Percentiles rank a stretch among this genome's conserved stretches.
Evolutionary conservation across 495 filamentous ascomycete species (phyloP).

Genomic region (Tuber melanosporum): DNA sequence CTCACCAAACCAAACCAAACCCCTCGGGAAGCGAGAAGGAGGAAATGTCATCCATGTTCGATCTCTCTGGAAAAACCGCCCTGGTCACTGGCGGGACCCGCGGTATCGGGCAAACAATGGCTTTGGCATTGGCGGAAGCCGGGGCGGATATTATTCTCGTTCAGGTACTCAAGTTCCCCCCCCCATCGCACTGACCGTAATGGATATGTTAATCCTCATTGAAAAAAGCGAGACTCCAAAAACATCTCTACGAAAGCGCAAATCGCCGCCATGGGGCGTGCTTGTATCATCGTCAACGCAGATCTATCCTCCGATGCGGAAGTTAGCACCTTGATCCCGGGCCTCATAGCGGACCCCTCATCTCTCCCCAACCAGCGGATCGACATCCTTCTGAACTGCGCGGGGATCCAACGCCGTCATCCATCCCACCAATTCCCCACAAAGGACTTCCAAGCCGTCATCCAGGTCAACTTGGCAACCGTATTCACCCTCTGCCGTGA

Average conservation of each 20-base stretch:
- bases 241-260: conserved; percentile 58
- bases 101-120: conserved; percentile 81
- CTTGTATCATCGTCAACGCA: conserved; percentile 60
- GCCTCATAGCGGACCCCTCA: conserved; percentile 52
- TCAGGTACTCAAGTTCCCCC: conserved; percentile 47
- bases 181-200: not conserved
- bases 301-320: conserved; percentile 61
- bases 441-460: conserved; percentile 74
- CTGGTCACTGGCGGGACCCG: conserved; percentile 80
- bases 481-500: conserved; percentile 81
- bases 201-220: not conserved
- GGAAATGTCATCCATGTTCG: conserved; percentile 45
- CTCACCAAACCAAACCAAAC: not conserved
- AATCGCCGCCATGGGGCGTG: conserved; percentile 60
- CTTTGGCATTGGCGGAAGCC: conserved; percentile 71
- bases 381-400: conserved; percentile 75
- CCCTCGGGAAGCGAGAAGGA: not conserved
- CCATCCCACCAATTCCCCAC: conserved; percentile 71
- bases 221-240: conserved; percentile 54
- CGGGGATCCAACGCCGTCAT: conserved; percentile 77
- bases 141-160: conserved; percentile 76
- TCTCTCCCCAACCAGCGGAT: conserved; percentile 38
- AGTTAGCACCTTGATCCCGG: conserved; percentile 57
- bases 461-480: conserved; percentile 76
- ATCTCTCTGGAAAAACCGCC: conserved; percentile 64